phyloP scores from a whole-genome alignment of 1,284 basidiomycete genomes.

The Ustilago crameri region DNA sequence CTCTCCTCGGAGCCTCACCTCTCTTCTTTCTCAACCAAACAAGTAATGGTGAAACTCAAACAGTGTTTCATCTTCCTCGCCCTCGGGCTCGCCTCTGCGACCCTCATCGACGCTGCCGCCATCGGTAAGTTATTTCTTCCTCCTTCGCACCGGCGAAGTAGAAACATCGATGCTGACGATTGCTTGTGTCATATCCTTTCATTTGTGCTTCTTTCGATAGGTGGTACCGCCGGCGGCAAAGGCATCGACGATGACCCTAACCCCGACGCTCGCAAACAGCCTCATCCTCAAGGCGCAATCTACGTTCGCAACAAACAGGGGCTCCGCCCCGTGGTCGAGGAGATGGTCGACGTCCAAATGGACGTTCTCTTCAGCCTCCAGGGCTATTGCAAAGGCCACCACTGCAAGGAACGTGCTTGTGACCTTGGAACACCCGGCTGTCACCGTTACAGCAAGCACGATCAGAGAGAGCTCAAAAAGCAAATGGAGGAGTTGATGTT shows the following conservation, averaged over 20 bases:
- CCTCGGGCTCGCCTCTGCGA: constrained; percentile 12
- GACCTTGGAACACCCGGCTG: constrained; percentile 6
- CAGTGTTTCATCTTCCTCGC: constrained; percentile 7
- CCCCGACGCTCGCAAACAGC: too few relatives aligned
- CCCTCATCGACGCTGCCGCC: not conserved
- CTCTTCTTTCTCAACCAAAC: not conserved
- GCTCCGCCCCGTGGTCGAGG: too few relatives aligned
- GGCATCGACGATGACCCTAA: not conserved
- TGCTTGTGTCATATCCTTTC: too few relatives aligned
- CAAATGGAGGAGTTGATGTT: constrained; percentile 3
- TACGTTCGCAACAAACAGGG: too few relatives aligned
- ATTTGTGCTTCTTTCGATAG: too few relatives aligned
- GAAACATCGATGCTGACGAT: too few relatives aligned
- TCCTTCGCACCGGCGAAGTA: not conserved
- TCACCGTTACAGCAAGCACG: not conserved
- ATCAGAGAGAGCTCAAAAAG: constrained; percentile 2
- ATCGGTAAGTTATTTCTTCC: constrained; percentile 10
- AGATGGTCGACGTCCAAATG: not conserved
- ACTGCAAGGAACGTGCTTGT: constrained; percentile 5
- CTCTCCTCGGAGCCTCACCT: not conserved
- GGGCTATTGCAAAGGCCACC: constrained; percentile 6
- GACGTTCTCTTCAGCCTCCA: not conserved
- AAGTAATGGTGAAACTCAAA: constrained; percentile 13
- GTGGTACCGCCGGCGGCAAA: not conserved
- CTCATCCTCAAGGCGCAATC: too few relatives aligned